Percentiles rank a stretch among this genome's conserved stretches.
Conservation (phyloP, 2,329 filamentous ascomycete genomes). For the Aspergillus clavatus region DNA sequence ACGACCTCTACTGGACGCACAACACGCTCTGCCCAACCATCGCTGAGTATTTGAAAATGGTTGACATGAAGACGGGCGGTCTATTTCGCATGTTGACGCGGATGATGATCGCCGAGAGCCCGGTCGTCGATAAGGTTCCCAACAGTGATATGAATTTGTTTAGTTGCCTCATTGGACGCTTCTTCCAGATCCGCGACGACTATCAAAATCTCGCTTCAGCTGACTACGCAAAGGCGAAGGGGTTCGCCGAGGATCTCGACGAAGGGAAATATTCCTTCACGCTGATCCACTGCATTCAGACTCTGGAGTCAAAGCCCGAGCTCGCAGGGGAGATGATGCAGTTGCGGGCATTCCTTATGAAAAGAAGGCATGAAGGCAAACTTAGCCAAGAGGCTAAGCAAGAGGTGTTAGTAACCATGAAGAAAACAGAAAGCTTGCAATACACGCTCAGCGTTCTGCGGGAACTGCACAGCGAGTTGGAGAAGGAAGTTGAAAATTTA, state of each 20-base stretch:
- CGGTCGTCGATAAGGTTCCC: slow-evolving; percentile 12
- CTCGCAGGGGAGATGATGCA: not conserved
- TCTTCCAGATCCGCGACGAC: slow-evolving; percentile 51
- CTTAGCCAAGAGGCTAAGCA: not conserved
- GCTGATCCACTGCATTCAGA: slow-evolving; percentile 62
- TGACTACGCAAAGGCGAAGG: slow-evolving; percentile 76
- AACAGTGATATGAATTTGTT: slow-evolving; percentile 47
- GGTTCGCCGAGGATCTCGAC: slow-evolving; percentile 56
- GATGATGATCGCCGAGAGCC: slow-evolving; percentile 28
- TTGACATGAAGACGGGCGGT: slow-evolving; percentile 36
- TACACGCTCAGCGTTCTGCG: not conserved
- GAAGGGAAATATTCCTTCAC: slow-evolving; percentile 89
- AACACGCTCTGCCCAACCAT: slow-evolving; percentile 32
- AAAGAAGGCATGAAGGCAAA: not conserved
- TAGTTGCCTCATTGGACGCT: slow-evolving; percentile 49
- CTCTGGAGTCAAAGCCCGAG: not conserved
- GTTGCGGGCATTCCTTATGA: not conserved
- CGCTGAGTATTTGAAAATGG: slow-evolving; percentile 40
- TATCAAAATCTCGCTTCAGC: slow-evolving; percentile 68
- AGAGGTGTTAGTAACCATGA: not conserved
- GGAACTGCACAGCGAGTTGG: not conserved
- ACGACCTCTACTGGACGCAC: slow-evolving; percentile 39
- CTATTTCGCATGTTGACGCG: slow-evolving; percentile 35
- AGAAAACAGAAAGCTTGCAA: not conserved
- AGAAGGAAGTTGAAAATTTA: not conserved